Base-by-base conservation (phyloP, 345 rosid genomes). In the Salix brachista region DNA sequence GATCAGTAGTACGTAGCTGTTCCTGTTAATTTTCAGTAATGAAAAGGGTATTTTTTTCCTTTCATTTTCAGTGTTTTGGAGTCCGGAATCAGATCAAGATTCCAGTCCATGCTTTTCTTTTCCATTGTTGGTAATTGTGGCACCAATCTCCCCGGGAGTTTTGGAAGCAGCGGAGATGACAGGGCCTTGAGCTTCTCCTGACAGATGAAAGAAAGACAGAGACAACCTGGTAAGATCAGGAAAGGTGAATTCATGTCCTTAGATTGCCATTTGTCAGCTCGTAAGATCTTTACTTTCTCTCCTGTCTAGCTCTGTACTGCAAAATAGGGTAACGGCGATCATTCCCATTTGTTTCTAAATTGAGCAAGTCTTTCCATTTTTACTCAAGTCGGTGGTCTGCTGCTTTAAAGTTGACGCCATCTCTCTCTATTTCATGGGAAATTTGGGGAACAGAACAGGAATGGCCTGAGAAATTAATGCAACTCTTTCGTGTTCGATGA, bases 221-320 rank as follows among this genome's bases (percentile, higher is more conserved):
- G 34, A 32, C 34, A 32, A 32, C 34, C 34, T 32, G 34, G 34
- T 32, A 32, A 32, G 34, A 32, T 4, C 2, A 34, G 80, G 72
- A 75, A 65, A 36, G 39, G 30, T 19, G 50, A 8, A 66, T 52
- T 61, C 75, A 16, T 46, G 61, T 70, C 25, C 58, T 14, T 8
- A 48, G 74, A n/a, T 62, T 37, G 81, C 79, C 81, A 80, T 76
- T 39, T 80, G 71, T 73, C 36, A 52, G 18, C 2, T 41, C 64
- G 17, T 44, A 2, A 41, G 44, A 4, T 44, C 18, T 11, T 14
- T 44, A 44, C 50, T 44, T 44, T 44, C 50, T 13, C 5, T 44
- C 13, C 4, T 44, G 17, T 41, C 50, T 44, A 44, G 5, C 50
- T 44, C 50, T 44, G 50, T 44, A 44, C 4, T 56, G 3, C n/a